Evolutionary conservation across 2,329 filamentous ascomycete genomes (phyloP).

Genomic region (Pyrenophora teres): DNA sequence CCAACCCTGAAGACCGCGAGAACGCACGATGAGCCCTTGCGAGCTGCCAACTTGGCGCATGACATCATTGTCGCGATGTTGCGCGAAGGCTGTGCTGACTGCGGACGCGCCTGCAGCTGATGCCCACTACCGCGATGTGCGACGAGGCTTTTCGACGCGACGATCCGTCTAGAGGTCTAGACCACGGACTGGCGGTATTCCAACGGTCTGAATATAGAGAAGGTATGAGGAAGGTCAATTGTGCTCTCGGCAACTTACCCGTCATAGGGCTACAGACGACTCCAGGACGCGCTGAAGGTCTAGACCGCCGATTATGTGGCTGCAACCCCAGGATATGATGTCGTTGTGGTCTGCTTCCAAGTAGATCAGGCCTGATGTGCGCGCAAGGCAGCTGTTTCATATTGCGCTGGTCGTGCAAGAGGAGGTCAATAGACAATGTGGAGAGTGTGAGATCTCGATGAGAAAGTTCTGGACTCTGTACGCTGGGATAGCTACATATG

Average conservation of each 20-base stretch:
- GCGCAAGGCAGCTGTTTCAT: conserved; percentile 12
- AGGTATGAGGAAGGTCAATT: background rate
- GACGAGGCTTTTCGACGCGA: conserved; percentile 1
- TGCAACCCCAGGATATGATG: background rate
- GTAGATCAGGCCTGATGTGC: background rate
- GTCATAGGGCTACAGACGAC: background rate
- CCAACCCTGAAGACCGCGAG: background rate
- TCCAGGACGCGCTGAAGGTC: conserved; percentile 2
- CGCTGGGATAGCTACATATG: too few relatives aligned
- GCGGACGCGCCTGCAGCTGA: too few relatives aligned
- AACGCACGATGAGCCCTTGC: background rate
- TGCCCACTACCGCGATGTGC: conserved; percentile 2
- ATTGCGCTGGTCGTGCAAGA: conserved; percentile 4
- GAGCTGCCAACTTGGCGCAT: conserved; percentile 9
- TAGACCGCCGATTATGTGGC: conserved; percentile 3
- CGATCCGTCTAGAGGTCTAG: background rate
- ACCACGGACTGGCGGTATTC: background rate
- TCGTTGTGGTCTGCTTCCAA: background rate
- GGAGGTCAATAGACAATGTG: conserved; percentile 9
- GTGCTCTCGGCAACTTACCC: background rate
- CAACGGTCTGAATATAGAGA: background rate
- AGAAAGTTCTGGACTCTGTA: conserved; percentile 13
- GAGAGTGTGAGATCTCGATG: conserved; percentile 18
- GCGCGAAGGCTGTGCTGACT: conserved; percentile 6
- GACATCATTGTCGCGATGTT: conserved; percentile 15